Evolutionary conservation across 208 protist species (phyloP).

Genomic region (Phytomonas francai): DNA sequence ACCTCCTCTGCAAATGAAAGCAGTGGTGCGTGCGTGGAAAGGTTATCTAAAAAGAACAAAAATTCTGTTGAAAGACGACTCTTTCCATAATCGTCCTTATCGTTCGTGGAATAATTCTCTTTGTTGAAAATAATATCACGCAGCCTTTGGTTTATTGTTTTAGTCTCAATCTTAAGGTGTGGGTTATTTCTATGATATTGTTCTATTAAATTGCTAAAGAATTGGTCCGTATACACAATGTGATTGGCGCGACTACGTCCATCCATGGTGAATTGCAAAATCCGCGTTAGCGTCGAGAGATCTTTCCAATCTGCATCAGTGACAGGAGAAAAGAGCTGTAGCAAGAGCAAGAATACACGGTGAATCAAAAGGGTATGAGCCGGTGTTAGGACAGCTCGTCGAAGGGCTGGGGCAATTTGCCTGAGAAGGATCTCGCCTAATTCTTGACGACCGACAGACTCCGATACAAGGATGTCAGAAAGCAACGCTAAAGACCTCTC

Average conservation of each 20-base stretch:
- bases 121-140: not conserved
- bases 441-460: not conserved
- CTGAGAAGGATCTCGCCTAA: conserved; percentile 24
- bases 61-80: conserved; percentile 9
- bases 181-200: not conserved
- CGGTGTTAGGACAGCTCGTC: not conserved
- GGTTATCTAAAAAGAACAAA: conserved; percentile 45
- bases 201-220: conserved; percentile 33
- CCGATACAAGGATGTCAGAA: not conserved
- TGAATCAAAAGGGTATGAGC: conserved; percentile 22
- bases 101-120: not conserved
- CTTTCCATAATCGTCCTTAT: not conserved
- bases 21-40: conserved; percentile 28
- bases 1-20: conserved; percentile 58
- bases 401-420: conserved; percentile 38
- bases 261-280: conserved; percentile 44
- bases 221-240: conserved; percentile 60
- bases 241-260: conserved; percentile 24
- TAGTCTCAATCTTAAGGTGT: not conserved
- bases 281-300: conserved; percentile 40
- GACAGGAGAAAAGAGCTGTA: conserved; percentile 26
- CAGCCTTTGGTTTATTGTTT: not conserved
- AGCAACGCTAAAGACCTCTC: not conserved
- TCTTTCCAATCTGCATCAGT: conserved; percentile 49
- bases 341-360: conserved; percentile 39